Evolutionary conservation across 2,329 filamentous ascomycete species (phyloP).

Genomic region (Fusarium domesticum): DNA sequence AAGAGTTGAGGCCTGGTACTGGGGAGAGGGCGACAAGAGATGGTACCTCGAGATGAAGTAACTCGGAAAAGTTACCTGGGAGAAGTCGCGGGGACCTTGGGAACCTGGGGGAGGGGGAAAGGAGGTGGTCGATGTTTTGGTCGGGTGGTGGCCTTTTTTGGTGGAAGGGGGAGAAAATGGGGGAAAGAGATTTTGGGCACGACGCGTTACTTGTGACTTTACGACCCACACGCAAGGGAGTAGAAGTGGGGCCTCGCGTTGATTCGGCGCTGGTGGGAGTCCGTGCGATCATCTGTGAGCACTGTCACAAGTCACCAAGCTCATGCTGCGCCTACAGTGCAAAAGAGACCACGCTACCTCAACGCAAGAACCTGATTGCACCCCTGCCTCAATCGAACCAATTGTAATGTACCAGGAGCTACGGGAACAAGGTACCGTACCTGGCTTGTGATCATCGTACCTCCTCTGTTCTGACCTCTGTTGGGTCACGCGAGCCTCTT

Average conservation of each 20-base stretch:
- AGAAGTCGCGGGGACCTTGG: conserved; percentile 30
- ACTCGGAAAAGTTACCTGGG: conserved; percentile 34
- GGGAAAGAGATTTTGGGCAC: conserved; percentile 29
- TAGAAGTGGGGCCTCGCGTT: conserved; percentile 12
- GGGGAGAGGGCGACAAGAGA: conserved; percentile 24
- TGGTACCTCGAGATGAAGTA: conserved; percentile 43
- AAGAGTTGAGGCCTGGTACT: conserved; percentile 19
- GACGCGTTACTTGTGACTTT: conserved; percentile 21
- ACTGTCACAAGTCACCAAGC: too few relatives aligned
- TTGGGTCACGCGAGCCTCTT: background rate
- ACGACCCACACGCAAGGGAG: background rate
- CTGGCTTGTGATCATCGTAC: background rate
- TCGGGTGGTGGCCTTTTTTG: conserved; percentile 24
- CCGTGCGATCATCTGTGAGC: too few relatives aligned
- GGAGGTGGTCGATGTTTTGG: background rate
- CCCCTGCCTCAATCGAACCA: background rate
- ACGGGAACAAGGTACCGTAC: background rate
- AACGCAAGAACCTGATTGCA: background rate
- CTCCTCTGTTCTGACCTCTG: background rate
- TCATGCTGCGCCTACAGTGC: too few relatives aligned
- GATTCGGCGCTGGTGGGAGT: conserved; percentile 5
- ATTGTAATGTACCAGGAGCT: background rate
- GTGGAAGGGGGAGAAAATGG: conserved; percentile 33
- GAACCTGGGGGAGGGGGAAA: background rate
- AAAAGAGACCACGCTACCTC: too few relatives aligned